Evolutionary conservation across 2,329 filamentous ascomycete genomes (phyloP), one percentile per base, ranked within the genome.

Genomic region (Ciborinia camelliae): DNA sequence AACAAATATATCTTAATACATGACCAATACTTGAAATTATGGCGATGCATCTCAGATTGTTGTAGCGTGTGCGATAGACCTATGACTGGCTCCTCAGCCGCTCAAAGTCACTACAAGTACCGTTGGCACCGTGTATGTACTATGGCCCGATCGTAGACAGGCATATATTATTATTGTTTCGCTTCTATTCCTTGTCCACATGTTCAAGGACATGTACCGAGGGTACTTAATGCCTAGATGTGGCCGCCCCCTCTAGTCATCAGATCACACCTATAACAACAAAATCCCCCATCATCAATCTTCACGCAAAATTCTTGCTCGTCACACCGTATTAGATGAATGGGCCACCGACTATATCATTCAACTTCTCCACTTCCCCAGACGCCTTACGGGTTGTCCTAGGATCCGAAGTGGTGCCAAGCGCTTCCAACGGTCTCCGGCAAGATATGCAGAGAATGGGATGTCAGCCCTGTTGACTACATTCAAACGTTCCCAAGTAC

Each of bases 81-180:
- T 64, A 30, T 60, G 26, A 64, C 37, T 59, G 53, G 54, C 23
- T 43, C 18, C 15, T 51, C 35, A 64, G 73, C 72, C 77, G 73
- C 68, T 79, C 68, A 87, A 84, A 30, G 79, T 79, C 64, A 76
- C 67, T 65, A 70, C 73, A 73, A 55, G 51, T 54, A 55, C 28
- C 39, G 39, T 45, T 47, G 35, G 32, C 43, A 55, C 30, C 28
- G 28, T 59, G 28, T 63, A 57, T 87, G 83, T 51, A 85, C 68
- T 58, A 78, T 75, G 4, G 80, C 80, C 68, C 63, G 66, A 71
- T 70, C 67, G 54, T 35, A 66, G 62, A 65, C 69, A 70, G 68
- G 68, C 69, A 71, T 72, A 64, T 60, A n/a, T 61, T 32, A 39
- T 45, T 39, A 41, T 67, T 65, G 57, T 63, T 65, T 65, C 55